These are phyloP conservation scores for Scheffersomyces cryptocercus DNA, from an alignment of 1,139 yeast species.

Conservation along the genomic window DNA sequence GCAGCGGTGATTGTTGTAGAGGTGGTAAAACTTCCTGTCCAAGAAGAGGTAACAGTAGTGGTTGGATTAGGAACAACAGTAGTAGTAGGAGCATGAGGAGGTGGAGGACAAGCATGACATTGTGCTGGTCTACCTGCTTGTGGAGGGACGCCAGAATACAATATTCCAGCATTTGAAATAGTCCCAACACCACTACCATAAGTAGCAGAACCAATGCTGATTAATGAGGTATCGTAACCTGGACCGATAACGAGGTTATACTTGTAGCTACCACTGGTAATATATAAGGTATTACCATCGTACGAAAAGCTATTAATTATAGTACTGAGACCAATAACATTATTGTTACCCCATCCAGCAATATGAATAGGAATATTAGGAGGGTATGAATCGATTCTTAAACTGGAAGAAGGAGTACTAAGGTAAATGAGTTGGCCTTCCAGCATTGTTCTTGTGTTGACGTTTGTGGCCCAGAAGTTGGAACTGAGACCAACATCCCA, in stretches of 20 bases:
- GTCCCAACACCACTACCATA: slow-evolving; percentile 3
- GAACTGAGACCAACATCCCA: slow-evolving; percentile 15
- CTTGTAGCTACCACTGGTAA: slow-evolving; percentile 1
- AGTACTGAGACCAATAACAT: slow-evolving; percentile 13
- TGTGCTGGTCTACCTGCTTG: neutral
- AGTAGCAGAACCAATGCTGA: slow-evolving; percentile 1
- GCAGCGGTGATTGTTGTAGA: neutral
- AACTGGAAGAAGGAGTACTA: slow-evolving; percentile 4
- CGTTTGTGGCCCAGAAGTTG: slow-evolving; percentile 12
- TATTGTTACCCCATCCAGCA: slow-evolving; percentile 18
- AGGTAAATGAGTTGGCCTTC: slow-evolving; percentile 12
- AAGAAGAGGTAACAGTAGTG: slow-evolving; percentile 1
- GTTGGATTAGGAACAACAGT: neutral
- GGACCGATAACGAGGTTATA: slow-evolving; percentile 1
- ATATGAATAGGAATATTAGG: slow-evolving; percentile 9
- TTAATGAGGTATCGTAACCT: slow-evolving; percentile 1
- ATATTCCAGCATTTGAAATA: neutral
- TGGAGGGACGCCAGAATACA: slow-evolving; percentile 2
- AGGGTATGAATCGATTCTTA: slow-evolving; percentile 12
- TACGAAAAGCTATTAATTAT: slow-evolving; percentile 1
- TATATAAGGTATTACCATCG: slow-evolving; percentile 1
- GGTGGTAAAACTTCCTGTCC: neutral
- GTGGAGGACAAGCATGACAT: slow-evolving; percentile 1
- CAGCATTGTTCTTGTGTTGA: slow-evolving; percentile 5
- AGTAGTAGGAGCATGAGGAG: slow-evolving; percentile 2